Percentiles rank a stretch among this genome's conserved stretches.
Conservation (phyloP, 768 basidiomycete species). For the Boletus eberwhitei region DNA sequence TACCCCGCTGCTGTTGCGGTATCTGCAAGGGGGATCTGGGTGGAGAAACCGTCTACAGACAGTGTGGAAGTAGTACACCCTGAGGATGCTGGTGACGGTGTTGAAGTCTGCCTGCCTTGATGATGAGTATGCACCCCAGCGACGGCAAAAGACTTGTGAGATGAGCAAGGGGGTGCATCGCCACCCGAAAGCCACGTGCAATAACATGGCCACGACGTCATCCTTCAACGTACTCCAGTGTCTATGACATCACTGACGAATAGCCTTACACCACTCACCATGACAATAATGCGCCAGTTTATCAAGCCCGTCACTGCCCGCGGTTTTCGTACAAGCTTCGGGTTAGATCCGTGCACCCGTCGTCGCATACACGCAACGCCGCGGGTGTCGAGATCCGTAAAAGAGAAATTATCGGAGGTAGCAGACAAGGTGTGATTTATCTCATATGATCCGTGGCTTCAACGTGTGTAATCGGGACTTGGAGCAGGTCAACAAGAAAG, state of each 20-base stretch:
- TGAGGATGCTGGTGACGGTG: not conserved
- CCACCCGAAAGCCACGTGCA: not conserved
- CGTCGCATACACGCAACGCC: conserved; percentile 32
- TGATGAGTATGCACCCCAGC: too few species aligned
- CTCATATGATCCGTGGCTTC: not conserved
- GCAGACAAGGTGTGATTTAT: conserved; percentile 33
- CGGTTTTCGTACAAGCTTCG: not conserved
- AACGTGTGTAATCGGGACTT: not conserved
- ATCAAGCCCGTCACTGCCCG: not conserved
- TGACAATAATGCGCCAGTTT: not conserved
- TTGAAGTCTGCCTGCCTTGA: not conserved
- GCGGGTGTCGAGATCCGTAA: conserved; percentile 31
- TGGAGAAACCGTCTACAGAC: not conserved
- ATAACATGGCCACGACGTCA: too few species aligned
- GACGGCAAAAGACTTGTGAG: too few species aligned
- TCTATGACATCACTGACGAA: conserved; percentile 11
- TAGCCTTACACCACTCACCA: not conserved
- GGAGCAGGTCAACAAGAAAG: conserved; percentile 38
- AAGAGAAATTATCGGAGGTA: conserved; percentile 39
- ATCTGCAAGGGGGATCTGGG: not conserved
- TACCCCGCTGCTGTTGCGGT: not conserved
- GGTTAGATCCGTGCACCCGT: conserved; percentile 6
- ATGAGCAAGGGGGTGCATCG: not conserved
- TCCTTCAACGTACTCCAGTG: not conserved
- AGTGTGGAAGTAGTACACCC: not conserved